A percentile compares a stretch with the other conserved stretches of the same genome.
Evolutionary conservation across 192 early-diverging fungal genomes (phyloP).

Genomic region (Coemansia sp.): DNA sequence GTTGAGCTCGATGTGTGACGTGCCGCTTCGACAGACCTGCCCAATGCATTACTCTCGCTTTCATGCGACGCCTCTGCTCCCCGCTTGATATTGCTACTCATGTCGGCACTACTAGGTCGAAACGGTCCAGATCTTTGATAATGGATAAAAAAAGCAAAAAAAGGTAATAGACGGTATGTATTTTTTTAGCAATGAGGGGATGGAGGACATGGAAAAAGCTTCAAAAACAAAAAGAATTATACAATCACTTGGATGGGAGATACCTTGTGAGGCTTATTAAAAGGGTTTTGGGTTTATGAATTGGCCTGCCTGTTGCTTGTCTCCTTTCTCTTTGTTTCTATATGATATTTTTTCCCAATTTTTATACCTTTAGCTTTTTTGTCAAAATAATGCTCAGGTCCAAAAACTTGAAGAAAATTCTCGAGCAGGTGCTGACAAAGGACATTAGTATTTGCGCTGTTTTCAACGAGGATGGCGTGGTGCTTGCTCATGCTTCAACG

Average conservation of each 20-base stretch:
- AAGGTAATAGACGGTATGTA: background rate
- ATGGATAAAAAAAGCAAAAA: background rate
- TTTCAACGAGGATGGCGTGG: slow-evolving; percentile 49
- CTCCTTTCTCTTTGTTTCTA: background rate
- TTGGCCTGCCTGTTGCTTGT: background rate
- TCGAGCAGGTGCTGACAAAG: slow-evolving; percentile 44
- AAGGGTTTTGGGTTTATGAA: too few species aligned
- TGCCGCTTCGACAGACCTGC: background rate
- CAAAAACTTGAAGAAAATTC: slow-evolving; percentile 38
- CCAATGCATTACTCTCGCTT: background rate
- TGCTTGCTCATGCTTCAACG: slow-evolving; percentile 38
- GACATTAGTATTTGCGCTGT: slow-evolving; percentile 43
- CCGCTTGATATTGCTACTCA: background rate
- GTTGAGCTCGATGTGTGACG: background rate
- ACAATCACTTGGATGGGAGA: too few species aligned
- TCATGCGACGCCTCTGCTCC: background rate
- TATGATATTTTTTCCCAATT: background rate
- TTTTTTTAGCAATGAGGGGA: too few species aligned
- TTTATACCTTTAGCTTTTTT: slow-evolving; percentile 1
- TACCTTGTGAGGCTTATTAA: too few species aligned
- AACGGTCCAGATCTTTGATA: too few species aligned
- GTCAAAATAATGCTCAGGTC: slow-evolving; percentile 35
- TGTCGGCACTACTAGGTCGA: background rate
- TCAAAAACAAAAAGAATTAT: too few species aligned
- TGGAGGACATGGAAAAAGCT: too few species aligned